phyloP scores from a whole-genome alignment of 1,284 basidiomycete genomes.

The Pisolithus thermaeus region DNA sequence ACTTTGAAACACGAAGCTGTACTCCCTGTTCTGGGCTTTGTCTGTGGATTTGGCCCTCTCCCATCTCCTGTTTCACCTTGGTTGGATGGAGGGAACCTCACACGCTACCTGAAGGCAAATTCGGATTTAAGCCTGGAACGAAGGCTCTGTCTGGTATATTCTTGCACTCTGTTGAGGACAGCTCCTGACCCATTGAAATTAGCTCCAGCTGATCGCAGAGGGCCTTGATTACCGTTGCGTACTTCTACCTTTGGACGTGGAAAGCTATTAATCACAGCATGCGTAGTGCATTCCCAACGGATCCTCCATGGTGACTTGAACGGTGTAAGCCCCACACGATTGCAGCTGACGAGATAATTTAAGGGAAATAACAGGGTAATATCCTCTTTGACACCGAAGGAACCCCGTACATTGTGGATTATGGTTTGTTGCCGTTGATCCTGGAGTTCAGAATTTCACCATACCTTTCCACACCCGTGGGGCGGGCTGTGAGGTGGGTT shows the following conservation, averaged over 20 bases:
- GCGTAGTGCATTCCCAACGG: not conserved
- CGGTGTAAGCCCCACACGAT: not conserved
- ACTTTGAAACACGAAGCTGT: slow-evolving; percentile 16
- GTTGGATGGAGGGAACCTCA: slow-evolving; percentile 37
- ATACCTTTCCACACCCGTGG: slow-evolving; percentile 21
- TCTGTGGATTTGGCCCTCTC: slow-evolving; percentile 30
- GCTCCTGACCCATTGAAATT: not conserved
- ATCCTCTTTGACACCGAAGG: not conserved
- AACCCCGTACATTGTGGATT: slow-evolving; percentile 14
- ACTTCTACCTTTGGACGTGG: not conserved
- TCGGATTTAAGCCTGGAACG: not conserved
- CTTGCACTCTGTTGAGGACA: not conserved
- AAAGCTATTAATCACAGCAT: not conserved
- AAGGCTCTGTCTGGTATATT: slow-evolving; percentile 2
- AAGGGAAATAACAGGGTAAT: not conserved
- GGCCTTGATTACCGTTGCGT: slow-evolving; percentile 3
- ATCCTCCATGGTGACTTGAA: not conserved
- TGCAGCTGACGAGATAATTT: not conserved
- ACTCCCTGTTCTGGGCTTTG: slow-evolving; percentile 19
- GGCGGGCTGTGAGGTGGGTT: slow-evolving; percentile 26
- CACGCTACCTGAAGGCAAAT: slow-evolving; percentile 29
- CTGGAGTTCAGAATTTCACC: slow-evolving; percentile 20
- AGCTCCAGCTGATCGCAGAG: slow-evolving; percentile 1
- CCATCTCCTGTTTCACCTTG: slow-evolving; percentile 39
- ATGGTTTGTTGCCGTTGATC: slow-evolving; percentile 25